Percentiles rank a stretch among this genome's conserved stretches.
phyloP scores from a whole-genome alignment of 1,284 basidiomycete genomes.

The Boletus mariae region DNA sequence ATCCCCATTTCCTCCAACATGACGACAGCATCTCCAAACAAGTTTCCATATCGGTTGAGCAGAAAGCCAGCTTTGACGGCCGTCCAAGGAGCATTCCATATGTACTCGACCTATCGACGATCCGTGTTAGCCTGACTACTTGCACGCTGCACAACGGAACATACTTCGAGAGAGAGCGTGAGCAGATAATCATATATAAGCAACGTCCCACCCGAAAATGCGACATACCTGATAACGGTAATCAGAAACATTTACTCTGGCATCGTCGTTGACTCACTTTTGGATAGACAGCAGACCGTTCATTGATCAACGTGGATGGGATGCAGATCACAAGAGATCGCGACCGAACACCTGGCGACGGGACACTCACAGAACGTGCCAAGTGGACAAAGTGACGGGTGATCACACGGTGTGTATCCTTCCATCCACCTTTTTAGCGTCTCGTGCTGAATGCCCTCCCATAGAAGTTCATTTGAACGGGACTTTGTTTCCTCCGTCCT shows the following conservation, averaged over 20 bases:
- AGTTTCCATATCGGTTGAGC: conserved; percentile 5
- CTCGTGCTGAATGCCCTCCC: too few species aligned
- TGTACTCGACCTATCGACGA: conserved; percentile 8
- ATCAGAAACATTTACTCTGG: neutral
- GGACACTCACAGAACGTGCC: neutral
- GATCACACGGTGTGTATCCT: neutral
- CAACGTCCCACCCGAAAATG: conserved; percentile 1
- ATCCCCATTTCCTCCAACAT: neutral
- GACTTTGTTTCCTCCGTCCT: neutral
- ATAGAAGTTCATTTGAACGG: neutral
- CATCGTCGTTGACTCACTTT: neutral
- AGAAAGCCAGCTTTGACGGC: conserved; percentile 6
- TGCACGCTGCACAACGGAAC: neutral
- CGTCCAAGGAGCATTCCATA: conserved; percentile 11
- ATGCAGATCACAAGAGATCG: neutral
- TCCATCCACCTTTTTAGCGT: neutral
- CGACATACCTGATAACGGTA: neutral
- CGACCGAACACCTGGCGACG: neutral
- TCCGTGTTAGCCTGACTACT: neutral
- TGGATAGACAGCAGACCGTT: neutral
- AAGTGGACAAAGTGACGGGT: neutral
- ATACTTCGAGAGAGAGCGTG: conserved; percentile 11
- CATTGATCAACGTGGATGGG: neutral
- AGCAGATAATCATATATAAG: conserved; percentile 10
- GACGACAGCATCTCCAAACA: conserved; percentile 1